Conservation (phyloP, 148 eudicot genomes). For the Dysphania ambrosioides region DNA sequence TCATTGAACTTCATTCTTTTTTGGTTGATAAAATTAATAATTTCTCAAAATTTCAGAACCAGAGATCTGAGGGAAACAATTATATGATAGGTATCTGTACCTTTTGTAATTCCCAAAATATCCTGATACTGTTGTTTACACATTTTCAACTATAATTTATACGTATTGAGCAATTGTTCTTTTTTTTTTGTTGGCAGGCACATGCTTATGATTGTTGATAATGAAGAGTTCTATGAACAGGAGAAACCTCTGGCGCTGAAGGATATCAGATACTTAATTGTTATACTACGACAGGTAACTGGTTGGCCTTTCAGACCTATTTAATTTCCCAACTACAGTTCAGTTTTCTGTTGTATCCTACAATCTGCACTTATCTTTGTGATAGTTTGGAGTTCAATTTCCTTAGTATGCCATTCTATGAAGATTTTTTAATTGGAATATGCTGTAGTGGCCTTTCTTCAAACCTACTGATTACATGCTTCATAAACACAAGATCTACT, state of each 20-base stretch:
- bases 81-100: not conserved
- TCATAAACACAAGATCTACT: not conserved
- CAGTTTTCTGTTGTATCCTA: not conserved
- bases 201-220: conserved; percentile 96
- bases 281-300: conserved; percentile 82
- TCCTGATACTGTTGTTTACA: not conserved
- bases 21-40: too few relatives aligned
- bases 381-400: not conserved
- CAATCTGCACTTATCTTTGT: not conserved
- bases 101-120: too few relatives aligned
- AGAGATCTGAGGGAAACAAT: not conserved
- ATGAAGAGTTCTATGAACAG: conserved; percentile 94
- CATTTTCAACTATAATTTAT: not conserved
- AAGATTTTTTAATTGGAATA: not conserved
- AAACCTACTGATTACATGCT: too few relatives aligned
- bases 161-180: not conserved
- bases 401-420: not conserved
- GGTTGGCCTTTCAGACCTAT: not conserved
- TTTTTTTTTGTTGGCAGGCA: conserved; percentile 51
- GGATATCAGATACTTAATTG: conserved; percentile 82
- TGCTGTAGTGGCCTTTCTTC: too few relatives aligned
- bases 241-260: conserved; percentile 81
- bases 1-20: not conserved
- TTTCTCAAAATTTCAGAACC: not conserved
- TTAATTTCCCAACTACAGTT: not conserved